phyloP scores from a whole-genome alignment of 805 yeast species.

The Candida silvicultrix region DNA sequence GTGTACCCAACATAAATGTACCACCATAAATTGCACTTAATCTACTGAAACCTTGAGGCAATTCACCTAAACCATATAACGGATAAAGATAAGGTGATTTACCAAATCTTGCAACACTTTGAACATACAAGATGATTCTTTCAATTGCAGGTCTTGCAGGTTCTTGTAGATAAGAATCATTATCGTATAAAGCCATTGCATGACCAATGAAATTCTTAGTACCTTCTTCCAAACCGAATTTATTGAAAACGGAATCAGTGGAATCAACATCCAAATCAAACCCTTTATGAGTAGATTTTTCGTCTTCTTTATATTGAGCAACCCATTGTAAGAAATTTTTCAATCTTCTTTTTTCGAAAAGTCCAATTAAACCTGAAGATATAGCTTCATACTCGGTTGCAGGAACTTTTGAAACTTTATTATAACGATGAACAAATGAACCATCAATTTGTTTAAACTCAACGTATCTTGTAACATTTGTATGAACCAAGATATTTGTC shows the following conservation, averaged over 20 bases:
- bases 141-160: conserved; percentile 92
- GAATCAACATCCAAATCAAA: conserved; percentile 80
- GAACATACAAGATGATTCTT: conserved; percentile 77
- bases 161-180: conserved; percentile 79
- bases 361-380: conserved; percentile 87
- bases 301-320: conserved; percentile 74
- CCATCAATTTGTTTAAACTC: conserved; percentile 98
- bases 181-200: conserved; percentile 96
- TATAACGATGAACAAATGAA: conserved; percentile 79
- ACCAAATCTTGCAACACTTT: conserved; percentile 91
- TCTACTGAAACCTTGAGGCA: conserved; percentile 99
- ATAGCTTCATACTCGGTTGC: conserved; percentile 88
- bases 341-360: conserved; percentile 94
- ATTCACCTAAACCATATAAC: conserved; percentile 91
- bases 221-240: conserved; percentile 87
- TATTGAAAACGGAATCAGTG: conserved; percentile 84
- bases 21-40: conserved; percentile 97
- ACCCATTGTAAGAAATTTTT: conserved; percentile 87
- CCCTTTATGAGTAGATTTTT: conserved; percentile 75
- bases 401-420: conserved; percentile 92
- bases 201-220: conserved; percentile 97
- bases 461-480: conserved; percentile 91
- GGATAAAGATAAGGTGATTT: conserved; percentile 96
- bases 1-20: conserved; percentile 96
- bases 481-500: conserved; percentile 90